A percentile compares a stretch with the other conserved stretches of the same genome.
These are phyloP conservation scores for Cystobasidium tubakii DNA, from an alignment of 768 basidiomycete species.

Conservation along the genomic window DNA sequence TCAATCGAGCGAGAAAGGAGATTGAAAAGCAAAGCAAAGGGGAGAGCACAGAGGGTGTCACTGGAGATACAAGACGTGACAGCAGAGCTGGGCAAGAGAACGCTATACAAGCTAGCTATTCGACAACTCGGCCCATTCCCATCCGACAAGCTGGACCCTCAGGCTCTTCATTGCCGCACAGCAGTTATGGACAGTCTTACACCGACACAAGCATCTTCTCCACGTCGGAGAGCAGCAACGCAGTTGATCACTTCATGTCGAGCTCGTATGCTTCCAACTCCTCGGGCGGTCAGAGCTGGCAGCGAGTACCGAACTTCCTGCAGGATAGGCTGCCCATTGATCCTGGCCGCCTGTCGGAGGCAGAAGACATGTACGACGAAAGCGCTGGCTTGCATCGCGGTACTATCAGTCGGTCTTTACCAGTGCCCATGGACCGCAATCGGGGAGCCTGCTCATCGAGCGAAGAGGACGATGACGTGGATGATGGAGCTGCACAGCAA, in stretches of 20 bases:
- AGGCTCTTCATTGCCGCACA: neutral
- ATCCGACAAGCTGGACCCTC: neutral
- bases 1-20: conserved; percentile 24
- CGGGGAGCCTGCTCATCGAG: neutral
- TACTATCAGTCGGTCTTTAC: neutral
- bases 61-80: neutral
- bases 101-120: neutral
- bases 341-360: neutral
- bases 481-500: neutral
- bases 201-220: conserved; percentile 1
- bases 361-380: conserved; percentile 1
- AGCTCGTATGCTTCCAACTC: conserved; percentile 1
- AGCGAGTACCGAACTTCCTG: neutral
- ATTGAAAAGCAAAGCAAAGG: conserved; percentile 4
- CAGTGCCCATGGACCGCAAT: neutral
- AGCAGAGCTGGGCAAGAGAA: neutral
- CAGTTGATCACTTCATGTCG: conserved; percentile 5
- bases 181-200: conserved; percentile 10
- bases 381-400: neutral
- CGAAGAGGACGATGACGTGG: neutral
- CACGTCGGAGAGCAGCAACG: conserved; percentile 19
- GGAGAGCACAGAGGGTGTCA: neutral
- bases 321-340: conserved; percentile 1
- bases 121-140: conserved; percentile 3
- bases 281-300: neutral